Conservation (phyloP, 2,329 filamentous ascomycete species). For the Coccinonectria pachysandricola region DNA sequence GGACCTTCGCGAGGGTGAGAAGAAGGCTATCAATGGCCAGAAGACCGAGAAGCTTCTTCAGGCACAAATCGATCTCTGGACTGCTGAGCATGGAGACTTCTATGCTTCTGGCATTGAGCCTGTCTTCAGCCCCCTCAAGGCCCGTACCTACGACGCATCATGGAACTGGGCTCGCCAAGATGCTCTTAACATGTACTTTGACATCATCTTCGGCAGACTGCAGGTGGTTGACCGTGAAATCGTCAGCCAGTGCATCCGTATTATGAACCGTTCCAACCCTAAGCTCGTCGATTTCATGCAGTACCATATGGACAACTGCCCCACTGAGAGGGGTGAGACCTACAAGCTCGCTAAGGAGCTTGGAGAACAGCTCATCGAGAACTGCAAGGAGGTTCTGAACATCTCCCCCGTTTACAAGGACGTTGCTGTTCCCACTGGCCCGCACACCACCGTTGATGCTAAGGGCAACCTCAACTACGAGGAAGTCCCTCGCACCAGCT, state of each 20-base stretch:
- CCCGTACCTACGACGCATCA: conserved; percentile 91
- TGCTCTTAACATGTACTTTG: conserved; percentile 96
- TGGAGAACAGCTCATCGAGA: conserved; percentile 86
- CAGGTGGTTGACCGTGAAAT: conserved; percentile 94
- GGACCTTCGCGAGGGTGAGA: conserved; percentile 93
- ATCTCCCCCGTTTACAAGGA: conserved; percentile 90
- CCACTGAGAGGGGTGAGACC: conserved; percentile 90
- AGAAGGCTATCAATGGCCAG: conserved; percentile 75
- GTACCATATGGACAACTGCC: conserved; percentile 98
- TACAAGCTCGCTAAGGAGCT: conserved; percentile 97
- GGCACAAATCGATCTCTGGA: conserved; percentile 90
- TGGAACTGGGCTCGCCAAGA: conserved; percentile 99
- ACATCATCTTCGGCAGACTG: conserved; percentile 94
- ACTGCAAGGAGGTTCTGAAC: conserved; percentile 86
- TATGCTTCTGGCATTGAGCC: conserved; percentile 93
- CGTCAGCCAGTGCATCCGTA: conserved; percentile 94
- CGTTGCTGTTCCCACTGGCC: conserved; percentile 82
- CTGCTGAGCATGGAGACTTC: conserved; percentile 88
- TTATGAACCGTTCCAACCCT: conserved; percentile 98
- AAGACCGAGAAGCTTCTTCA: conserved; percentile 82
- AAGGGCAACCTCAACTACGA: conserved; percentile 88
- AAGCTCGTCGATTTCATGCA: conserved; percentile 98
- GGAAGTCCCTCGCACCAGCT: conserved; percentile 76
- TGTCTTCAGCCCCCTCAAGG: conserved; percentile 86
- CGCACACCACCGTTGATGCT: conserved; percentile 83